Conservation (phyloP, 106 monocot genomes). For the Dioscorea alata region DNA sequence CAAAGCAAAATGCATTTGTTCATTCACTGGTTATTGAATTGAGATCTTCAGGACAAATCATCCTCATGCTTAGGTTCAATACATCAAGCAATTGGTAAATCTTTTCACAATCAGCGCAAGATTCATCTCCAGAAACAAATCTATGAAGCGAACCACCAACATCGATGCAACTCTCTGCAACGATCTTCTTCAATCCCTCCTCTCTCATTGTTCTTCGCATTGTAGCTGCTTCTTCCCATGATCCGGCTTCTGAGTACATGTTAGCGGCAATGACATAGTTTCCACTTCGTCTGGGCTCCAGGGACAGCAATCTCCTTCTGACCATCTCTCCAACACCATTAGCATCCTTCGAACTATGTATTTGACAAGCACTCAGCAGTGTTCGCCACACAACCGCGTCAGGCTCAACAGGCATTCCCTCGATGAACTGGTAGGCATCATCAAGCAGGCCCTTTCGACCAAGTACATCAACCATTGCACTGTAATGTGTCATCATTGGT, state of each 20-base stretch:
- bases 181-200: slow-evolving; percentile 59
- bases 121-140: slow-evolving; percentile 46
- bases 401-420: slow-evolving; percentile 37
- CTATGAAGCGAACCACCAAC: slow-evolving; percentile 23
- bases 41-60: slow-evolving; percentile 3
- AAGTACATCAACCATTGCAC: slow-evolving; percentile 68
- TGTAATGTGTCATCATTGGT: slow-evolving; percentile 62
- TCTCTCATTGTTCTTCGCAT: slow-evolving; percentile 49
- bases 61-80: slow-evolving; percentile 45
- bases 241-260: slow-evolving; percentile 63
- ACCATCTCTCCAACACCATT: slow-evolving; percentile 27
- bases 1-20: too few species aligned
- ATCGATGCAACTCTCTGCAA: slow-evolving; percentile 63
- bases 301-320: slow-evolving; percentile 27
- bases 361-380: slow-evolving; percentile 47
- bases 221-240: slow-evolving; percentile 59
- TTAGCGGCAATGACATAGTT: slow-evolving; percentile 72
- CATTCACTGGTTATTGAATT: not conserved
- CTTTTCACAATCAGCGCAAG: slow-evolving; percentile 5
- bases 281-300: slow-evolving; percentile 61
- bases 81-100: slow-evolving; percentile 23
- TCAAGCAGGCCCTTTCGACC: slow-evolving; percentile 47
- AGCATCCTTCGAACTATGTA: slow-evolving; percentile 22
- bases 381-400: slow-evolving; percentile 83
- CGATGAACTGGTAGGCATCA: slow-evolving; percentile 52